These are phyloP conservation scores for Solanum tarapatanum DNA, from an alignment of 257 asterid genomes.

Conservation along the genomic window DNA sequence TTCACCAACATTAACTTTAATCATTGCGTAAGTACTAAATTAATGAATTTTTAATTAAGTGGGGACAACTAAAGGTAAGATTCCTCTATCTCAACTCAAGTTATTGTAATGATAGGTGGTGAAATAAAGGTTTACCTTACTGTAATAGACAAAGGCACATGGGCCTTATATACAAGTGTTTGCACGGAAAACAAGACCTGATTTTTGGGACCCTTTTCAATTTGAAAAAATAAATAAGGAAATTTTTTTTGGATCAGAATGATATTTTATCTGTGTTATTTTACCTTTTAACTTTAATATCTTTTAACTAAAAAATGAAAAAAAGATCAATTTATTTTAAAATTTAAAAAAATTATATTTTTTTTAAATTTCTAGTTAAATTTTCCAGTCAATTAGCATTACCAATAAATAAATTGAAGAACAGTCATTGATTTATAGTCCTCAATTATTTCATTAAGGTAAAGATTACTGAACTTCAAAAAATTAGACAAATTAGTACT, in stretches of 20 bases:
- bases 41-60: background rate
- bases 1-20: constrained; percentile 4
- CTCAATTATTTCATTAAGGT: background rate
- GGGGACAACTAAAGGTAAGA: constrained; percentile 4
- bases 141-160: constrained; percentile 4
- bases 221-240: background rate
- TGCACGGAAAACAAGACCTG: constrained; percentile 26
- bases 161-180: background rate
- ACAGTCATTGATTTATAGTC: background rate
- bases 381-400: too few species aligned
- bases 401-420: too few species aligned
- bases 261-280: too few species aligned
- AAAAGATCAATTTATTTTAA: too few species aligned
- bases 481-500: constrained; percentile 1
- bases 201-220: background rate
- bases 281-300: too few species aligned
- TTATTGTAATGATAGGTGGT: background rate
- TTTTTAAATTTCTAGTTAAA: too few species aligned
- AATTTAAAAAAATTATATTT: too few species aligned
- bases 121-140: background rate
- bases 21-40: constrained; percentile 2
- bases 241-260: too few species aligned
- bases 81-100: background rate
- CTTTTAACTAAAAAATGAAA: too few species aligned
- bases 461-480: background rate